phyloP scores from a whole-genome alignment of 768 basidiomycete species.

The Podaxis sp. region DNA sequence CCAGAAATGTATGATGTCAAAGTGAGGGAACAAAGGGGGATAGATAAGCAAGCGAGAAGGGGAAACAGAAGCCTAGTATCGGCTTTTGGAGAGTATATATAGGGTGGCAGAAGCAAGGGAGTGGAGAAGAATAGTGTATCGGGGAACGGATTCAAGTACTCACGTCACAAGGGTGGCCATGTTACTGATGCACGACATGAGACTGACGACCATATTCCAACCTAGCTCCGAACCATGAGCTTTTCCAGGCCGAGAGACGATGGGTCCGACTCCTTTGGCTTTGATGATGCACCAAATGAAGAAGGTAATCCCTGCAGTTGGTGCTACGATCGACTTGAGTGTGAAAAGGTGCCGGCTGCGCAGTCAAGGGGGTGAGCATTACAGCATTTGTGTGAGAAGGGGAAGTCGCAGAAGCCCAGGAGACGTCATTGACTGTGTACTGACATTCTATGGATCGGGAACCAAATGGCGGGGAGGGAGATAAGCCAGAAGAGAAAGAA shows the following conservation, averaged over 20 bases:
- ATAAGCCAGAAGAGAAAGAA: constrained; percentile 90
- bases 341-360: constrained; percentile 75
- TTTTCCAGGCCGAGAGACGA: constrained; percentile 62
- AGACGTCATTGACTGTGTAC: constrained; percentile 24
- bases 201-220: constrained; percentile 73
- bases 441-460: constrained; percentile 79
- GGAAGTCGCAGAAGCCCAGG: constrained; percentile 5
- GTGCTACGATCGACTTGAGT: constrained; percentile 71
- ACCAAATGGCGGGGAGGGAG: constrained; percentile 78
- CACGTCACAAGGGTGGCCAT: constrained; percentile 74
- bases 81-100: neutral
- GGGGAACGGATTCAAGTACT: constrained; percentile 19
- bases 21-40: constrained; percentile 6
- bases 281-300: constrained; percentile 79
- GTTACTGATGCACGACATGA: constrained; percentile 81
- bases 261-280: constrained; percentile 75
- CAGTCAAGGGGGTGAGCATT: constrained; percentile 10
- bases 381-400: constrained; percentile 5
- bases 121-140: neutral
- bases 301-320: constrained; percentile 67
- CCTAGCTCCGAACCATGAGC: constrained; percentile 67
- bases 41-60: constrained; percentile 11
- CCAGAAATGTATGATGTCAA: constrained; percentile 13
- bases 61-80: neutral
- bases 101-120: neutral